These are phyloP conservation scores for Leishmania mexicana DNA, from an alignment of 208 protist species.

Conservation along the genomic window DNA sequence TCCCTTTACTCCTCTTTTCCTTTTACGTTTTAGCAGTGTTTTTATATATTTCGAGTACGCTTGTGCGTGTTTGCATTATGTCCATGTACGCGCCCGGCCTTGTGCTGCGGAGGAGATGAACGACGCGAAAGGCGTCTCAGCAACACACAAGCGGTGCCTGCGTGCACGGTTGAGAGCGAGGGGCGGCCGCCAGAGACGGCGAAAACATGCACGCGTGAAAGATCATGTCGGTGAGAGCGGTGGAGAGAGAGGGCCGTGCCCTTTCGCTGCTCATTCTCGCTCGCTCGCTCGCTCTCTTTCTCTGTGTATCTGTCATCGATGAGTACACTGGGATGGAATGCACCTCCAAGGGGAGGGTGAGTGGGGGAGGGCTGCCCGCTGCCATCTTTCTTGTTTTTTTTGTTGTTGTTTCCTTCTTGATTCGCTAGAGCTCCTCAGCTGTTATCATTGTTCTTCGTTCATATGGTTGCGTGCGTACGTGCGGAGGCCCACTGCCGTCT, in stretches of 20 bases:
- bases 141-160: background rate
- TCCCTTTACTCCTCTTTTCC: background rate
- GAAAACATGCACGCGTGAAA: background rate
- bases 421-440: background rate
- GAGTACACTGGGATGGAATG: background rate
- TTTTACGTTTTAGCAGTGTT: background rate
- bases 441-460: background rate
- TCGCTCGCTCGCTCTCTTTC: background rate
- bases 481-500: background rate
- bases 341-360: background rate
- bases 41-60: too few relatives aligned
- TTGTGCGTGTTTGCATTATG: background rate
- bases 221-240: background rate
- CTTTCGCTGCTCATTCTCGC: background rate
- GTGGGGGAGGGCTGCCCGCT: background rate
- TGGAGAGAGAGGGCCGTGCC: background rate
- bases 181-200: background rate
- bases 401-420: background rate
- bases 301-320: background rate
- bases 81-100: background rate
- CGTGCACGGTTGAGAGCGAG: background rate
- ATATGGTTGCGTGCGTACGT: too few relatives aligned
- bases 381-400: background rate
- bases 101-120: background rate
- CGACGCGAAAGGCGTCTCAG: background rate